These are phyloP conservation scores for Nakazawaea wyomingensis DNA, from an alignment of 805 yeast genomes.

Conservation along the genomic window DNA sequence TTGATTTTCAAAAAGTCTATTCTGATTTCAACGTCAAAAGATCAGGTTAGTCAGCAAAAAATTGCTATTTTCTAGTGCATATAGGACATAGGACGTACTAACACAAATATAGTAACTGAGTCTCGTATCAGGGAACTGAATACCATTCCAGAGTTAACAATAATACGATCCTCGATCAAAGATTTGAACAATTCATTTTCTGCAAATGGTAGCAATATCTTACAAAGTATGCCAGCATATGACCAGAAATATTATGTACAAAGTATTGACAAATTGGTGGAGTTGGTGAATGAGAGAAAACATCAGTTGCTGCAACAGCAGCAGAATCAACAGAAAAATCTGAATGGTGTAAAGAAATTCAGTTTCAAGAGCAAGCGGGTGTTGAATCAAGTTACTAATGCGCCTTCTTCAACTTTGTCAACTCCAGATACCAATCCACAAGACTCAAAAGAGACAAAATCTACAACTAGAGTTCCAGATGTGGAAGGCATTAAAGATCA, in stretches of 20 bases:
- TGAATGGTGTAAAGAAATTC: too few relatives aligned
- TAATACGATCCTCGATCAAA: conserved; percentile 55
- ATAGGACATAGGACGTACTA: too few relatives aligned
- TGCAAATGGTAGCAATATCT: not conserved
- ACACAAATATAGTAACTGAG: conserved; percentile 46
- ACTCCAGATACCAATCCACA: too few relatives aligned
- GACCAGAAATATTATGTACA: conserved; percentile 20
- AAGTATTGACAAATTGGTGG: conserved; percentile 17
- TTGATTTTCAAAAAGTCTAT: conserved; percentile 15
- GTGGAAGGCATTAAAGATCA: not conserved
- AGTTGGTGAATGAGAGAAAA: conserved; percentile 18
- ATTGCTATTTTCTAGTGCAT: conserved; percentile 66
- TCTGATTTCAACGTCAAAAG: not conserved
- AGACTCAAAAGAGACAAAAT: too few relatives aligned
- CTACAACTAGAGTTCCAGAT: not conserved
- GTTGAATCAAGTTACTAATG: too few relatives aligned
- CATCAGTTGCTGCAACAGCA: too few relatives aligned
- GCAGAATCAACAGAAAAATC: too few relatives aligned
- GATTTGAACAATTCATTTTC: conserved; percentile 45
- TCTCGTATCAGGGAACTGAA: conserved; percentile 49
- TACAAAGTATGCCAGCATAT: conserved; percentile 30
- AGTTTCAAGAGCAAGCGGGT: conserved; percentile 19
- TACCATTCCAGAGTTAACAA: conserved; percentile 60
- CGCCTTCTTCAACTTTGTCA: too few relatives aligned
- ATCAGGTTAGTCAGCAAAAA: conserved; percentile 46